Evolutionary conservation across 2,329 filamentous ascomycete species (phyloP).

Genomic region (Aulographum hederae): DNA sequence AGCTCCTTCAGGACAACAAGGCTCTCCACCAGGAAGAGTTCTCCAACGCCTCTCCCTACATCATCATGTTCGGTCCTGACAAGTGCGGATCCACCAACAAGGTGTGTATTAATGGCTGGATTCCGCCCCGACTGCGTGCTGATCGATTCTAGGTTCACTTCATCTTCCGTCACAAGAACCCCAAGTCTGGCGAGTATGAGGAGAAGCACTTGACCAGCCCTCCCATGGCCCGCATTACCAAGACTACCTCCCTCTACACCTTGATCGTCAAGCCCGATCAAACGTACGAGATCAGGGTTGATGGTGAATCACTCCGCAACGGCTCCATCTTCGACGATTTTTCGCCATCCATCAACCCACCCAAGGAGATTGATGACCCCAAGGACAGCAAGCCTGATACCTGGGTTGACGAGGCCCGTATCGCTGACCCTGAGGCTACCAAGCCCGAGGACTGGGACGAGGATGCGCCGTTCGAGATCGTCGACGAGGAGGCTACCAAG

Average conservation of each 20-base stretch:
- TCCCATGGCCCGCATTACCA: conserved; percentile 72
- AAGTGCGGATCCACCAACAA: conserved; percentile 99
- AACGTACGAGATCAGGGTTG: conserved; percentile 81
- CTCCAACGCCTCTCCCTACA: conserved; percentile 89
- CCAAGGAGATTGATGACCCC: conserved; percentile 83
- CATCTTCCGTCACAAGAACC: conserved; percentile 99
- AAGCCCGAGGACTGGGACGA: conserved; percentile 99
- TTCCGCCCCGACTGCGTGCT: no score
- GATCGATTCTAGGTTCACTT: conserved; percentile 44
- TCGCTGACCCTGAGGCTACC: conserved; percentile 76
- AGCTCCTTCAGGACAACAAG: conserved; percentile 96
- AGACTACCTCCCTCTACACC: conserved; percentile 89
- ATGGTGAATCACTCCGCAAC: conserved; percentile 73
- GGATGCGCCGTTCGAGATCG: conserved; percentile 89
- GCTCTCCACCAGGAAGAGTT: conserved; percentile 95
- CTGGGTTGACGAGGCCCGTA: conserved; percentile 90
- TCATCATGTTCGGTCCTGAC: conserved; percentile 99
- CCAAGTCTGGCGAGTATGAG: conserved; percentile 98
- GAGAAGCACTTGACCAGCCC: conserved; percentile 91
- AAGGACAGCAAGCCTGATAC: conserved; percentile 86
- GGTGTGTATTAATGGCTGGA: conserved; percentile 32
- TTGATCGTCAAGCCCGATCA: conserved; percentile 94
- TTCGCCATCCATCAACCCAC: conserved; percentile 78
- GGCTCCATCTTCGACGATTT: conserved; percentile 92
- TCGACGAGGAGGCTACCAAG: conserved; percentile 79